These are phyloP conservation scores for Colletotrichum coccodes DNA, from an alignment of 2,329 filamentous ascomycete species.

Conservation along the genomic window DNA sequence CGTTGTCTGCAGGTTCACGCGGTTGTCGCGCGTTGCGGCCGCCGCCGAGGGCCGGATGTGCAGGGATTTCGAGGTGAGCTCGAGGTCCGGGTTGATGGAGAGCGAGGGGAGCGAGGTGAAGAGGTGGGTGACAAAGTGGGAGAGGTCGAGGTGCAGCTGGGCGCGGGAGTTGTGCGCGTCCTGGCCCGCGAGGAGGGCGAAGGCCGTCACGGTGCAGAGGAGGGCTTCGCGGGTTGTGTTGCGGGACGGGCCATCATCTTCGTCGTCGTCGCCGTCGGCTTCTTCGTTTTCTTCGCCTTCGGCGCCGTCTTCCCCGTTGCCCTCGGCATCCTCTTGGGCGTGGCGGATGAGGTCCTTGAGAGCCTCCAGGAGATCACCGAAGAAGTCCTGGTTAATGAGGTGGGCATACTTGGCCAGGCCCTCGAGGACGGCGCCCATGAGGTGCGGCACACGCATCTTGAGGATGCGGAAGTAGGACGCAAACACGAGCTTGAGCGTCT, in stretches of 20 bases:
- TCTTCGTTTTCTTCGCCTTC: conserved; percentile 51
- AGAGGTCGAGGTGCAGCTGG: conserved; percentile 87
- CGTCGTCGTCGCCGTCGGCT: conserved; percentile 50
- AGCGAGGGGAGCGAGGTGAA: conserved; percentile 86
- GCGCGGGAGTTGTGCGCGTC: conserved; percentile 87
- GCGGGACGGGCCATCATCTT: conserved; percentile 62
- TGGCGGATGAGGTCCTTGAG: conserved; percentile 91
- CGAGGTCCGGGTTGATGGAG: conserved; percentile 85
- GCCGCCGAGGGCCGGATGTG: conserved; percentile 63
- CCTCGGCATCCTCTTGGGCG: conserved; percentile 66
- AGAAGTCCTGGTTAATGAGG: conserved; percentile 99
- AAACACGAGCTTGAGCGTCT: conserved; percentile 96
- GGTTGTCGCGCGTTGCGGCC: conserved; percentile 50
- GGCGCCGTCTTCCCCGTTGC: conserved; percentile 52
- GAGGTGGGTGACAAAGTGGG: conserved; percentile 94
- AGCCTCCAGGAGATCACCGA: conserved; percentile 93
- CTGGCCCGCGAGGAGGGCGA: conserved; percentile 94
- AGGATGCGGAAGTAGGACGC: conserved; percentile 94
- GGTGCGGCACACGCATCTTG: conserved; percentile 80
- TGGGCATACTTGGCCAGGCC: conserved; percentile 94
- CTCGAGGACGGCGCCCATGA: conserved; percentile 98
- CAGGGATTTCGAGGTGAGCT: conserved; percentile 79
- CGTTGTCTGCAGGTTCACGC: conserved; percentile 92
- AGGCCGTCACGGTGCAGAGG: conserved; percentile 95
- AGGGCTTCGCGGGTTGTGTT: conserved; percentile 88